These are phyloP conservation scores for Plasmodium gaboni DNA, from an alignment of 169 alveolate species.

Conservation along the genomic window DNA sequence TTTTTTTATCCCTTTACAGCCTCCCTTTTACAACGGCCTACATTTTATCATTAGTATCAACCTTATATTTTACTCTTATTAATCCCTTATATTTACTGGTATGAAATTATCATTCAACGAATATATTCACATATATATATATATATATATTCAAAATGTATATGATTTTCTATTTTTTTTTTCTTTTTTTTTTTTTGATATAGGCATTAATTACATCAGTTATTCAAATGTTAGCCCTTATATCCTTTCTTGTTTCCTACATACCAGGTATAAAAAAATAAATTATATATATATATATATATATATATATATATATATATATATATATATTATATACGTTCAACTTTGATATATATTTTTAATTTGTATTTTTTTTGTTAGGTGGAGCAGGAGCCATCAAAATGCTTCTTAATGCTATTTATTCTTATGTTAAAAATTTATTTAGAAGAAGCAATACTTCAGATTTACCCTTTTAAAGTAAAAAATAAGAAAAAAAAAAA, in stretches of 20 bases:
- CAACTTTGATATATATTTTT: not conserved
- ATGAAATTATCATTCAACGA: not conserved
- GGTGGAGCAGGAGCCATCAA: conserved; percentile 68
- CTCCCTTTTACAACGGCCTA: conserved; percentile 74
- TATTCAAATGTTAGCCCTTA: conserved; percentile 72
- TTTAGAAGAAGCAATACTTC: conserved; percentile 64
- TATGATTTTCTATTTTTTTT: not conserved
- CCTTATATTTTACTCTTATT: conserved; percentile 58
- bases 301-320: not conserved
- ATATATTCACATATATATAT: not conserved
- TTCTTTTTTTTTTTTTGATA: not conserved
- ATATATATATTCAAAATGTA: not conserved
- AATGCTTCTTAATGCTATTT: conserved; percentile 26
- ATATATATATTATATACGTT: conserved; percentile 2
- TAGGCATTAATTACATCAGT: conserved; percentile 70
- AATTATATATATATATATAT: not conserved
- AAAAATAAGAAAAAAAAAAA: too few species aligned
- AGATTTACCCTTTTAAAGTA: conserved; percentile 59
- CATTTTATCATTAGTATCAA: conserved; percentile 49
- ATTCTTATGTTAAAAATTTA: conserved; percentile 42
- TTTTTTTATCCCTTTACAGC: conserved; percentile 12
- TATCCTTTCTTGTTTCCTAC: conserved; percentile 61
- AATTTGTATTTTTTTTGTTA: conserved; percentile 1
- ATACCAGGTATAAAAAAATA: conserved; percentile 56
- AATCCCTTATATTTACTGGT: conserved; percentile 66